Evolutionary conservation across 768 basidiomycete genomes (phyloP).

Genomic region (Asterophora lycoperdoides): DNA sequence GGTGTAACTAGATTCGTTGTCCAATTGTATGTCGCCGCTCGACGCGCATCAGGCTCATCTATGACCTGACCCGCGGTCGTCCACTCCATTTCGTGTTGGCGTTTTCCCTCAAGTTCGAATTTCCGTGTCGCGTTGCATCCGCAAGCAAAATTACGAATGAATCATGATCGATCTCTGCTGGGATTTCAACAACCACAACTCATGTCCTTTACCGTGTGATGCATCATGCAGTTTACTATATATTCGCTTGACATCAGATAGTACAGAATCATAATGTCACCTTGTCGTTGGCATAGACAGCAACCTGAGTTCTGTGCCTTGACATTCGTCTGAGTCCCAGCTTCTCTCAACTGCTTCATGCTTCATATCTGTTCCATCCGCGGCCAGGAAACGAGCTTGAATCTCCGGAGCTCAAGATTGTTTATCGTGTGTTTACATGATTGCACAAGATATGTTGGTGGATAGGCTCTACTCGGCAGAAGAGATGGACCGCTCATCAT

Average conservation of each 20-base stretch:
- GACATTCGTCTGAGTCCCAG: no score
- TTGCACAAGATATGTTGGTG: constrained; percentile 54
- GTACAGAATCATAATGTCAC: no score
- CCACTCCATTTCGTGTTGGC: constrained; percentile 31
- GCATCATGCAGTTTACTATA: no score
- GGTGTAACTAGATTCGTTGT: constrained; percentile 25
- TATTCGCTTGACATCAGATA: no score
- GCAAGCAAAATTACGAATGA: no score
- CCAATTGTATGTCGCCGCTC: constrained; percentile 72
- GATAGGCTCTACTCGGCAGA: constrained; percentile 59
- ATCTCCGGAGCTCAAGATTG: constrained; percentile 45
- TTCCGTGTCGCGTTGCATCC: no score
- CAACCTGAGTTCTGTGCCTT: no score
- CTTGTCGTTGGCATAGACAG: no score
- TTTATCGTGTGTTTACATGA: constrained; percentile 55
- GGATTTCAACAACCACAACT: not conserved
- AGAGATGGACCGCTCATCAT: constrained; percentile 55
- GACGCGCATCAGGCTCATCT: constrained; percentile 74
- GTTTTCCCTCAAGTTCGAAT: constrained; percentile 14
- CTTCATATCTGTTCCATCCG: not conserved
- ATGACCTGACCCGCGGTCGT: constrained; percentile 80
- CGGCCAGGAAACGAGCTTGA: no score
- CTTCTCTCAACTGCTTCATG: no score
- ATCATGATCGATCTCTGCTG: no score
- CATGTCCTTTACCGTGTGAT: no score